phyloP scores from a whole-genome alignment of 306 rosid species.

The Medicago arabica region DNA sequence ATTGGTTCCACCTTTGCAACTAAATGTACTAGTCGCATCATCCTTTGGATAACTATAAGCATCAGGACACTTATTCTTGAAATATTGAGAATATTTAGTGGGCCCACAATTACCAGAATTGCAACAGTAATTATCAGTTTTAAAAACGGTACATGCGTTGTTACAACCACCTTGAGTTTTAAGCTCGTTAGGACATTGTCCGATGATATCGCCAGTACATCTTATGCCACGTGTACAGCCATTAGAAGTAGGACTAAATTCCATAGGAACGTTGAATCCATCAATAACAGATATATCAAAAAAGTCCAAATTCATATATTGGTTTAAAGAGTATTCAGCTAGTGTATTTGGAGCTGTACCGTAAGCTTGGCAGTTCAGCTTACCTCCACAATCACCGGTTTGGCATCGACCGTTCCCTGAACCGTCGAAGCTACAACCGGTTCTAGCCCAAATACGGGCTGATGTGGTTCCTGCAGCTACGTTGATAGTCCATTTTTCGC shows the following conservation, averaged over 20 bases:
- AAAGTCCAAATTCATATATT: conserved; percentile 46
- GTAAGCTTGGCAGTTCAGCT: conserved; percentile 42
- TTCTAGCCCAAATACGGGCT: conserved; percentile 71
- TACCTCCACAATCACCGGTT: conserved; percentile 63
- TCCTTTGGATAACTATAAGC: conserved; percentile 56
- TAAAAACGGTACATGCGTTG: conserved; percentile 52
- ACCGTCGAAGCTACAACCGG: conserved; percentile 56
- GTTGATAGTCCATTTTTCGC: conserved; percentile 43
- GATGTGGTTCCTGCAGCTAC: conserved; percentile 32
- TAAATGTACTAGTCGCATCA: conserved; percentile 45
- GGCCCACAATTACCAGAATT: conserved; percentile 42
- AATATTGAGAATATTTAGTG: conserved; percentile 41
- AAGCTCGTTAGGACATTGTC: conserved; percentile 53
- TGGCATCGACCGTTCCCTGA: conserved; percentile 48
- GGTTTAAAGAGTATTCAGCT: conserved; percentile 57
- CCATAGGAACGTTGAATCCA: conserved; percentile 60
- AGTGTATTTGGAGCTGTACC: conserved; percentile 61
- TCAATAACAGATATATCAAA: conserved; percentile 50
- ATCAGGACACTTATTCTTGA: conserved; percentile 48
- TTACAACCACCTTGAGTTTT: conserved; percentile 56
- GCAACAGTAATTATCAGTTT: conserved; percentile 48
- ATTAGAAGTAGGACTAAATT: conserved; percentile 42
- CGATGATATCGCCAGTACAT: conserved; percentile 48
- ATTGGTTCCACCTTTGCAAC: conserved; percentile 49
- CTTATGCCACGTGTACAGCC: conserved; percentile 33